These are phyloP conservation scores for Tuber brumale DNA, from an alignment of 495 filamentous ascomycete genomes.

Conservation along the genomic window DNA sequence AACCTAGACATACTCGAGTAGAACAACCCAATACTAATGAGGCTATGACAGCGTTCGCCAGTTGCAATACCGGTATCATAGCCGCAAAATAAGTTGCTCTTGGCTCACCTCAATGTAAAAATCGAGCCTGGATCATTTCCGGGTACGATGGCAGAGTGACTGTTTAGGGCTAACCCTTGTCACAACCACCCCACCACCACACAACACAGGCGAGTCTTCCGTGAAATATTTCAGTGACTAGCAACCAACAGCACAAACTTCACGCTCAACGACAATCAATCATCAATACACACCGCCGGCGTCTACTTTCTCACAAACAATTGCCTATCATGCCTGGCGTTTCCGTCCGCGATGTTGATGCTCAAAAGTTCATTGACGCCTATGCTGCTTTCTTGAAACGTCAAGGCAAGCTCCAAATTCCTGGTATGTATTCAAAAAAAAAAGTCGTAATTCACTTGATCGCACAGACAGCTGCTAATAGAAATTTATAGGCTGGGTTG, in stretches of 20 bases:
- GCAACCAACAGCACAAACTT: neutral
- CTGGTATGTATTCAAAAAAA: conserved; percentile 52
- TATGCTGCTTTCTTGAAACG: conserved; percentile 98
- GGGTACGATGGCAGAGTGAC: neutral
- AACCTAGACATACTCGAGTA: too few species aligned
- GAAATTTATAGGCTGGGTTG: conserved; percentile 72
- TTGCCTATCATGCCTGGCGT: conserved; percentile 70
- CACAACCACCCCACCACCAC: neutral
- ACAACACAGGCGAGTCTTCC: neutral
- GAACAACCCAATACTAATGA: neutral
- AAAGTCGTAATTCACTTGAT: conserved; percentile 19
- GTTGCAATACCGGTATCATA: neutral
- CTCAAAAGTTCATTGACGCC: conserved; percentile 89
- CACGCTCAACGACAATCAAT: neutral
- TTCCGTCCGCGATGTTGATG: conserved; percentile 85
- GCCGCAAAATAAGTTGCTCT: neutral
- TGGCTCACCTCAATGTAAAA: neutral
- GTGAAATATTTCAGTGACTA: neutral
- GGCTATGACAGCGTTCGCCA: neutral
- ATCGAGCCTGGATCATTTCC: neutral
- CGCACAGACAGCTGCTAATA: neutral
- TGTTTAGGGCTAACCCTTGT: neutral
- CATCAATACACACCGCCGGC: neutral
- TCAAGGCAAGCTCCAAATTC: conserved; percentile 96
- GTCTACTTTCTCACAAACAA: neutral